These are phyloP conservation scores for Viridothelium virens DNA, from an alignment of 495 filamentous ascomycete species.

Conservation along the genomic window DNA sequence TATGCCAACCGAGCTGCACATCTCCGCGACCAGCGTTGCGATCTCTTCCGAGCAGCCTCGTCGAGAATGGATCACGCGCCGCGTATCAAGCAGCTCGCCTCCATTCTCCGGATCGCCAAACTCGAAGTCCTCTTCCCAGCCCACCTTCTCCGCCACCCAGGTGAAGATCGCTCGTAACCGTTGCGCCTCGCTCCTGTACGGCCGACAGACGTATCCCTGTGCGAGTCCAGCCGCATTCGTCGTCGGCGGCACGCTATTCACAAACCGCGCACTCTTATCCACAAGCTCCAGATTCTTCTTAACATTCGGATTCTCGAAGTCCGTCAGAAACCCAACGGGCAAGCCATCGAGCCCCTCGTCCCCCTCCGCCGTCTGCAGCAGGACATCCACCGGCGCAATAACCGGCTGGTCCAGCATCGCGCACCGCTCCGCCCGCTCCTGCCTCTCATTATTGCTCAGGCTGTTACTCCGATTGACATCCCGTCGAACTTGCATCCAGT, in stretches of 20 bases:
- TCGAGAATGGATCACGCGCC: constrained; percentile 72
- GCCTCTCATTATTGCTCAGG: constrained; percentile 75
- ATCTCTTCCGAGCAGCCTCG: constrained; percentile 87
- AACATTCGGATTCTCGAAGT: constrained; percentile 66
- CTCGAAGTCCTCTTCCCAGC: constrained; percentile 94
- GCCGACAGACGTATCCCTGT: constrained; percentile 86
- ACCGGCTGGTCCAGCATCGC: constrained; percentile 90
- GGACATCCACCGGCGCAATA: constrained; percentile 77
- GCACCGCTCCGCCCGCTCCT: constrained; percentile 81
- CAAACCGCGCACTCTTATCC: constrained; percentile 90
- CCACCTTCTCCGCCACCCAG: constrained; percentile 90
- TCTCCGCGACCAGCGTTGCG: constrained; percentile 77
- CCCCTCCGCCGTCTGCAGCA: constrained; percentile 77
- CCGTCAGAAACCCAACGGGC: constrained; percentile 71
- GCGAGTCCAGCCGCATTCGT: constrained; percentile 78
- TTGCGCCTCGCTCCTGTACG: constrained; percentile 91
- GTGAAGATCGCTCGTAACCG: constrained; percentile 88
- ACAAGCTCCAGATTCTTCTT: constrained; percentile 55
- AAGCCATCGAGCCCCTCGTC: constrained; percentile 83
- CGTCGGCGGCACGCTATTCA: constrained; percentile 81
- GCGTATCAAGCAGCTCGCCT: constrained; percentile 61
- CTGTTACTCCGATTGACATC: constrained; percentile 95
- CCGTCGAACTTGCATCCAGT: constrained; percentile 92
- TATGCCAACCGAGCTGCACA: constrained; percentile 86
- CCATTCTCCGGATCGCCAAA: not conserved